Conservation (phyloP, 495 filamentous ascomycete genomes). For the Aspergillus saccharolyticus region DNA sequence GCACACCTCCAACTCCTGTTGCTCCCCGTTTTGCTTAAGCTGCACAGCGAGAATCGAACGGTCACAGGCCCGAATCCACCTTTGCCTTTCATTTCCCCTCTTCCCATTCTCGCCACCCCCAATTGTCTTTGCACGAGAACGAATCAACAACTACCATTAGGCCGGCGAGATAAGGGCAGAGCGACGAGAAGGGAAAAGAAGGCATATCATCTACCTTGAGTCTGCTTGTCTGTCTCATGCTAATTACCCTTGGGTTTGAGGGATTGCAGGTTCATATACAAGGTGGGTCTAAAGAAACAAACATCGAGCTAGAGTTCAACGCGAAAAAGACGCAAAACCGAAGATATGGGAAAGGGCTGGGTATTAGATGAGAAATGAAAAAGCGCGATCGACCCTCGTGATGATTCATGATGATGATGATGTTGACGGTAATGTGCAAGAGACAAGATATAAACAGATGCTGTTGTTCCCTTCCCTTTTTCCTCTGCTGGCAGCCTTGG, state of each 20-base stretch:
- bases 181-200: slow-evolving; percentile 7
- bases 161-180: background rate
- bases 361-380: background rate
- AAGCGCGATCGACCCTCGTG: background rate
- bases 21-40: background rate
- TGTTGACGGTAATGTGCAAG: background rate
- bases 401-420: background rate
- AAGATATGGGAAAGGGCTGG: background rate
- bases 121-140: background rate
- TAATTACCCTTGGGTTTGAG: background rate
- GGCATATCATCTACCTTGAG: slow-evolving; percentile 9
- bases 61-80: background rate
- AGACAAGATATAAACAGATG: slow-evolving; percentile 11
- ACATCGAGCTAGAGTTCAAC: background rate
- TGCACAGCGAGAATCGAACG: background rate
- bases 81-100: background rate
- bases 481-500: background rate
- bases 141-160: background rate
- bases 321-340: background rate
- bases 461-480: slow-evolving; percentile 12
- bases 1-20: background rate
- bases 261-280: background rate
- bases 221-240: slow-evolving; percentile 3
- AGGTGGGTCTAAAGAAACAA: background rate
- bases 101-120: background rate